Conservation (phyloP, 257 asterid species). For the Verbascum thapsus region DNA sequence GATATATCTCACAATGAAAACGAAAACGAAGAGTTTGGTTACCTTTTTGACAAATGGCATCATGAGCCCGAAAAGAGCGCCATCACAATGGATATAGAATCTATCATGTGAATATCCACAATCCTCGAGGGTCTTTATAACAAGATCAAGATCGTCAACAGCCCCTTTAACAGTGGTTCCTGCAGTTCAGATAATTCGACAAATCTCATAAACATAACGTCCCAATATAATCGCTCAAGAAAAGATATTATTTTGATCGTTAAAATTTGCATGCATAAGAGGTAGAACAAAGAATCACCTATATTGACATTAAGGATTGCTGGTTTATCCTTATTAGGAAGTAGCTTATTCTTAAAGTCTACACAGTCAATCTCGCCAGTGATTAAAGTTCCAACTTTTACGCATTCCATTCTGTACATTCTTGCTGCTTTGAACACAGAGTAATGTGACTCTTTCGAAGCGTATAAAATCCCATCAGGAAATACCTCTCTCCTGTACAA, state of each 20-base stretch:
- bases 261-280: slow-evolving; percentile 16
- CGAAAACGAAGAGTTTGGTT: slow-evolving; percentile 26
- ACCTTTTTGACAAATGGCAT: slow-evolving; percentile 98
- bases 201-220: slow-evolving; percentile 1
- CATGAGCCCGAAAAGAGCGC: slow-evolving; percentile 97
- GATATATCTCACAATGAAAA: slow-evolving; percentile 7
- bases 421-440: slow-evolving; percentile 96
- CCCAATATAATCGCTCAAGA: neutral
- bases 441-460: slow-evolving; percentile 93
- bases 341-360: slow-evolving; percentile 74
- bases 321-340: slow-evolving; percentile 74
- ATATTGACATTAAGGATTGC: slow-evolving; percentile 92
- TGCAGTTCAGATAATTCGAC: slow-evolving; percentile 39
- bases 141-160: slow-evolving; percentile 97
- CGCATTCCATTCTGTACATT: slow-evolving; percentile 98
- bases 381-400: slow-evolving; percentile 67
- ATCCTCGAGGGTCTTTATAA: slow-evolving; percentile 84
- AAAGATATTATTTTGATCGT: slow-evolving; percentile 2
- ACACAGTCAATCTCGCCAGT: slow-evolving; percentile 92
- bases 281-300: slow-evolving; percentile 44
- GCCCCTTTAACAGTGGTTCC: slow-evolving; percentile 99
- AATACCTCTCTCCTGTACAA: slow-evolving; percentile 85
- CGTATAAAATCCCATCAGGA: slow-evolving; percentile 92
- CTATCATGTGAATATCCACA: slow-evolving; percentile 75
- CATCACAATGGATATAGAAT: slow-evolving; percentile 96